Conservation (phyloP, 179 eudicot species). For the Silene vulgaris region DNA sequence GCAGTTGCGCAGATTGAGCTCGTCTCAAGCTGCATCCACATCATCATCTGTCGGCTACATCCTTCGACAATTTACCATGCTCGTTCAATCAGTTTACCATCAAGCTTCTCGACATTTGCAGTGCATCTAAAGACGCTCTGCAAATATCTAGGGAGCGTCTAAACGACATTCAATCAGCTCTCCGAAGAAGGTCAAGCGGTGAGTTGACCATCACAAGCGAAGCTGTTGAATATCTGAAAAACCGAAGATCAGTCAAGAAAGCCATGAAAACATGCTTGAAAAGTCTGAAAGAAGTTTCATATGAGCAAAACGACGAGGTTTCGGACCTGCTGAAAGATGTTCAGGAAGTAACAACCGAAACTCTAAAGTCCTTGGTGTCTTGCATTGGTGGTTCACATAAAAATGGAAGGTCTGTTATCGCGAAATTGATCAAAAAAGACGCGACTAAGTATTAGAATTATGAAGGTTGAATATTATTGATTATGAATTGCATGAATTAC, state of each 20-base stretch:
- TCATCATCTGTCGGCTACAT: conserved; percentile 25
- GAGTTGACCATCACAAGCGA: conserved; percentile 15
- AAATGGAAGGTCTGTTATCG: conserved; percentile 22
- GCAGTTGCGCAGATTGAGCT: conserved; percentile 30
- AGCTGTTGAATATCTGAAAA: conserved; percentile 15
- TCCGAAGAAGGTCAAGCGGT: conserved; percentile 24
- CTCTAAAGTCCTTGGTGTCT: conserved; percentile 21
- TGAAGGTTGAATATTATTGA: no score
- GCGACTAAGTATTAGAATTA: no score
- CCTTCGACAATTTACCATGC: conserved; percentile 26
- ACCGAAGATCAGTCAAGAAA: conserved; percentile 26
- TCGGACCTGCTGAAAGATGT: conserved; percentile 20
- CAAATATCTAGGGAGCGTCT: conserved; percentile 15
- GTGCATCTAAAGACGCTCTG: no score
- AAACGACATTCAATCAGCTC: conserved; percentile 16
- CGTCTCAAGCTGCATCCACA: conserved; percentile 31
- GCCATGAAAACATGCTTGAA: conserved; percentile 22
- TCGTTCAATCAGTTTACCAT: conserved; percentile 41
- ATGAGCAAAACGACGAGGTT: conserved; percentile 12
- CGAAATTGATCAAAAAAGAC: conserved; percentile 22
- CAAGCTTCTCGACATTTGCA: conserved; percentile 32
- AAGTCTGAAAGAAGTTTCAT: conserved; percentile 4
- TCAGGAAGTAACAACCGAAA: conserved; percentile 14
- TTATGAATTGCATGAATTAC: no score
- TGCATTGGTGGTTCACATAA: conserved; percentile 18